Conservation (phyloP, 2,329 filamentous ascomycete species). For the Fusarium duplospermum region DNA sequence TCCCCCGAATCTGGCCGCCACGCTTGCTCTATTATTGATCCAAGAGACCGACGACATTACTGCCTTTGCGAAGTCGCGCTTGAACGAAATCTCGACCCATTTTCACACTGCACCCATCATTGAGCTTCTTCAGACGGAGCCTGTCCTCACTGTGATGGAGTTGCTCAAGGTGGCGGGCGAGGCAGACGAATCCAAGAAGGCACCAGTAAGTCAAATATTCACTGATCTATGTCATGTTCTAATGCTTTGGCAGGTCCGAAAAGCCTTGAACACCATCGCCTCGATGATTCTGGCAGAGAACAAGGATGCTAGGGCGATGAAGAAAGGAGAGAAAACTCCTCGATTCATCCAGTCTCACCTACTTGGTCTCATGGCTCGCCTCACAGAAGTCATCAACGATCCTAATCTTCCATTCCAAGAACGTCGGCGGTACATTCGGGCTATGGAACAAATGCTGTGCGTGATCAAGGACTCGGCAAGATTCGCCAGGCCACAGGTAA, state of each 20-base stretch:
- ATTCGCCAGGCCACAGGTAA: constrained; percentile 85
- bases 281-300: constrained; percentile 53
- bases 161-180: constrained; percentile 84
- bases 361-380: constrained; percentile 85
- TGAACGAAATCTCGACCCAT: constrained; percentile 76
- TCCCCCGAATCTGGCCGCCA: constrained; percentile 65
- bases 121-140: constrained; percentile 78
- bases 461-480: constrained; percentile 79
- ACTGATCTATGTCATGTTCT: constrained; percentile 29
- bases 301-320: constrained; percentile 56
- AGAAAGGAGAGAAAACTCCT: constrained; percentile 70
- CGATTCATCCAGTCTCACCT: constrained; percentile 86
- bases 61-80: constrained; percentile 72
- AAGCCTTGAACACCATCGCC: constrained; percentile 61
- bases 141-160: constrained; percentile 81
- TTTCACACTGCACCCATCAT: constrained; percentile 75
- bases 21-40: constrained; percentile 68
- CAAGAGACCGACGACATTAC: constrained; percentile 70
- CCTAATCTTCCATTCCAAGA: constrained; percentile 70
- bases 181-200: constrained; percentile 66
- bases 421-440: constrained; percentile 81
- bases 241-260: constrained; percentile 55
- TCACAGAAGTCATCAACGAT: constrained; percentile 84
- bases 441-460: constrained; percentile 88
- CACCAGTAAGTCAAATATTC: constrained; percentile 61